Conservation (phyloP, 2,329 filamentous ascomycete genomes). For the Apiospora saccharicola region DNA sequence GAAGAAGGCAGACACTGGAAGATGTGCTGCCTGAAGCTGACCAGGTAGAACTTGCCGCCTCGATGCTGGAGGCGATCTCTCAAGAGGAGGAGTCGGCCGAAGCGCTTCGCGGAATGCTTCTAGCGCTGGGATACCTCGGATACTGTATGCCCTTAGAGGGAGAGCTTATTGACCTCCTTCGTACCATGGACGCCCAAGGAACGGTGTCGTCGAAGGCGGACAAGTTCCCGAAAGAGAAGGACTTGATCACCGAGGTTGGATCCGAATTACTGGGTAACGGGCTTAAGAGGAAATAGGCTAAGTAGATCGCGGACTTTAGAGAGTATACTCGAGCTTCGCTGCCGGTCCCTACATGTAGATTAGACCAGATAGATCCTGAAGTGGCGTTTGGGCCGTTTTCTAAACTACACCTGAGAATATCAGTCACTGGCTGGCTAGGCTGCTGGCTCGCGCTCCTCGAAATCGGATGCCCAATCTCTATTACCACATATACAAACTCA, state of each 20-base stretch:
- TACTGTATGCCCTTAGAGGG: slow-evolving; percentile 75
- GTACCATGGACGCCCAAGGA: slow-evolving; percentile 76
- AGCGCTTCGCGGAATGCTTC: slow-evolving; percentile 77
- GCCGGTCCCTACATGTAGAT: background rate
- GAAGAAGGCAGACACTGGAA: slow-evolving; percentile 63
- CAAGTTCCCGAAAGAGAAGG: slow-evolving; percentile 61
- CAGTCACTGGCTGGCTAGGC: background rate
- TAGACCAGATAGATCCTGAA: background rate
- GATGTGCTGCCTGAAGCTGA: slow-evolving; percentile 71
- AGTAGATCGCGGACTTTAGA: background rate
- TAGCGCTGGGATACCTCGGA: slow-evolving; percentile 77
- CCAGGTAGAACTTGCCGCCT: slow-evolving; percentile 83
- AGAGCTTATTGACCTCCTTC: slow-evolving; percentile 80
- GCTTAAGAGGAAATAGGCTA: slow-evolving; percentile 43
- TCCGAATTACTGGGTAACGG: slow-evolving; percentile 59
- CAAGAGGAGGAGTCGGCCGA: slow-evolving; percentile 70
- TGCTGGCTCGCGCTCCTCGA: background rate
- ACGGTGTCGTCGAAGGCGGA: slow-evolving; percentile 67
- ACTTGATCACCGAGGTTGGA: slow-evolving; percentile 64
- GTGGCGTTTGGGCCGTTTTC: background rate
- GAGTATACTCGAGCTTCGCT: background rate
- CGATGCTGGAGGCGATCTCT: slow-evolving; percentile 75
- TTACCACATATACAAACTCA: no score
- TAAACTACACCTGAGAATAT: background rate
- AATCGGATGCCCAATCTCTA: no score